Conservation (phyloP, 192 early-diverging fungal species). For the Blastocladiella britannica region DNA sequence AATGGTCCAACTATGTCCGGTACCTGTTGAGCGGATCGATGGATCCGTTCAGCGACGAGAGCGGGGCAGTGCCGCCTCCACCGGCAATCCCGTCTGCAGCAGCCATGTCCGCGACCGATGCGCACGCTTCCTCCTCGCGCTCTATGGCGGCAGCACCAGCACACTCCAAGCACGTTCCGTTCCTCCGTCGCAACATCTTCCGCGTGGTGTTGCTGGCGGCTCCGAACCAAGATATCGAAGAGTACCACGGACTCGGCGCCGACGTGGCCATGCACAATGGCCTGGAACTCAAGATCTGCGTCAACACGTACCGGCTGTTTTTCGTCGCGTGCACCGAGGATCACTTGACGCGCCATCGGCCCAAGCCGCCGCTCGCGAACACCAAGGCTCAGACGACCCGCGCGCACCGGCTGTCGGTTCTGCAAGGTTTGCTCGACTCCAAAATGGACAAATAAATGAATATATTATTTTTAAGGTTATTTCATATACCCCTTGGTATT, state of each 20-base stretch:
- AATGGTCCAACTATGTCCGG: slow-evolving; percentile 88
- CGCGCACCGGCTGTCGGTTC: too few species aligned
- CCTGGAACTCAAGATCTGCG: slow-evolving; percentile 88
- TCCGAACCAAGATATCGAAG: neutral
- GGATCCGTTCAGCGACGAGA: too few species aligned
- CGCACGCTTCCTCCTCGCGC: slow-evolving; percentile 1
- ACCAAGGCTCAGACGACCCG: neutral
- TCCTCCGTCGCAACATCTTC: neutral
- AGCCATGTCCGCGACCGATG: neutral
- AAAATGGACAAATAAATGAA: too few species aligned
- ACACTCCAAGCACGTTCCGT: neutral
- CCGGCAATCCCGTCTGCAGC: too few species aligned
- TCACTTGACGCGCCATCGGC: slow-evolving; percentile 35
- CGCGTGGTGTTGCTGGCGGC: neutral
- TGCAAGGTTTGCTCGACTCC: too few species aligned
- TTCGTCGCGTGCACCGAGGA: slow-evolving; percentile 91
- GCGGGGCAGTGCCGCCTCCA: too few species aligned
- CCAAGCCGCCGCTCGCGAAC: neutral
- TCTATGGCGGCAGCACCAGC: slow-evolving; percentile 1
- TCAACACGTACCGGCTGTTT: slow-evolving; percentile 95
- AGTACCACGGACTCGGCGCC: slow-evolving; percentile 1
- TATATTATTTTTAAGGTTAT: too few species aligned
- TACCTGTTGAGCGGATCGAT: too few species aligned
- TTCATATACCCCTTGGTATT: too few species aligned
- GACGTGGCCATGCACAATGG: slow-evolving; percentile 50